These are phyloP conservation scores for Chimonanthus praecox DNA, from an alignment of 164 flowering plant genomes.

Conservation along the genomic window DNA sequence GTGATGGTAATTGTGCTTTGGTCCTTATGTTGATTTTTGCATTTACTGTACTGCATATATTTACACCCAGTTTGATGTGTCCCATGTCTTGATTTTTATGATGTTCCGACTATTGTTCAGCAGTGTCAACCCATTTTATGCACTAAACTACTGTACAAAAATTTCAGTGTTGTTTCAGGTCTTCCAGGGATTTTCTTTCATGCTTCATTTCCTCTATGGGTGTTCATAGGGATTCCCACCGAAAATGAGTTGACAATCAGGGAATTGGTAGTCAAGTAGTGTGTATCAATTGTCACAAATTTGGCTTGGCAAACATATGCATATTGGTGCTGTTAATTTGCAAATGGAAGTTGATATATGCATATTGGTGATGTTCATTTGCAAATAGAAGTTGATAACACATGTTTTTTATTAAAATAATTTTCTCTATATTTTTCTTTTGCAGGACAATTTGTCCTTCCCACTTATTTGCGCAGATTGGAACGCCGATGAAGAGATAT, in stretches of 20 bases:
- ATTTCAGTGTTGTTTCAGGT: too few relatives aligned
- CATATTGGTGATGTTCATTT: neutral
- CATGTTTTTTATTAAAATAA: neutral
- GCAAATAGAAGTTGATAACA: neutral
- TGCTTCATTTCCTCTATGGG: neutral
- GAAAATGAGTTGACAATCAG: neutral
- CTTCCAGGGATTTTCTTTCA: neutral
- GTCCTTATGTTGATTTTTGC: too few relatives aligned
- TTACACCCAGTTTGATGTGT: too few relatives aligned
- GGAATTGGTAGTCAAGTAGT: neutral
- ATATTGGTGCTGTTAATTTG: neutral
- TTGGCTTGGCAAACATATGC: neutral
- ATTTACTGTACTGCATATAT: too few relatives aligned
- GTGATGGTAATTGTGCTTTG: too few relatives aligned
- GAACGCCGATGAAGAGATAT: slow-evolving; percentile 98
- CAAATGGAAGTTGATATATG: neutral
- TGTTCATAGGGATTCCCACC: neutral
- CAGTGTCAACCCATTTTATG: too few relatives aligned
- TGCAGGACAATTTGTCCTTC: slow-evolving; percentile 86
- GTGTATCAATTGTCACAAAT: neutral
- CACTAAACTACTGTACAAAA: too few relatives aligned
- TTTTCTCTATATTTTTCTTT: neutral
- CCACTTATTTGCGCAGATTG: slow-evolving; percentile 92
- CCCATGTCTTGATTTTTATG: too few relatives aligned
- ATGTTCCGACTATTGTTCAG: too few relatives aligned